phyloP scores from a whole-genome alignment of 2,329 filamentous ascomycete genomes.

The Aureobasidium sp. region DNA sequence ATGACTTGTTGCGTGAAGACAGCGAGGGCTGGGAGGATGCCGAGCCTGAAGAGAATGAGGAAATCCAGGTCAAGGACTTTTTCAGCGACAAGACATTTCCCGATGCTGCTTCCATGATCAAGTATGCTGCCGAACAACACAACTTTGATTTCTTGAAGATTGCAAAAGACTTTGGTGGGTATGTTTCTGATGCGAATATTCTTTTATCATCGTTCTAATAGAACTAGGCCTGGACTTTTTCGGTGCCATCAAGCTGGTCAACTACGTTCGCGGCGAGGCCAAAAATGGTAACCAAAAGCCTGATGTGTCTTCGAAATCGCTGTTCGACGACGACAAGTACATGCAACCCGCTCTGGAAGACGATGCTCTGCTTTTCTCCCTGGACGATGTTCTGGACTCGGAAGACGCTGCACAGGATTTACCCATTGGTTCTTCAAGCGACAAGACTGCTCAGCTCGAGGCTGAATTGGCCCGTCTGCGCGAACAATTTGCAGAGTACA shows the following conservation, averaged over 20 bases:
- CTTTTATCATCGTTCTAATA: not conserved
- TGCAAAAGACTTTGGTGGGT: conserved; percentile 29
- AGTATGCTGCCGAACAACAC: conserved; percentile 29
- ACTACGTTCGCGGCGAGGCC: conserved; percentile 39
- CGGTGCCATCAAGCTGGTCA: conserved; percentile 37
- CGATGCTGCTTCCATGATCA: conserved; percentile 27
- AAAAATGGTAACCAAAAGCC: conserved; percentile 35
- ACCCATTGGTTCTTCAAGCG: conserved; percentile 7
- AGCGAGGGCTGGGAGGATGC: conserved; percentile 38
- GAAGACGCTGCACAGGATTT: conserved; percentile 2
- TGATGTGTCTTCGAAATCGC: conserved; percentile 49
- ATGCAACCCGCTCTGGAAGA: conserved; percentile 80
- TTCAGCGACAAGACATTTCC: conserved; percentile 30
- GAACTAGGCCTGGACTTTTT: conserved; percentile 36
- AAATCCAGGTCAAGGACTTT: conserved; percentile 31
- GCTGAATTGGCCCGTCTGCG: conserved; percentile 17
- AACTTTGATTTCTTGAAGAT: conserved; percentile 32
- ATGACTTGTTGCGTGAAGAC: conserved; percentile 17
- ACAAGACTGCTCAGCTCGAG: conserved; percentile 16
- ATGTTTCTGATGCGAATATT: not conserved
- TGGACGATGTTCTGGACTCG: conserved; percentile 54
- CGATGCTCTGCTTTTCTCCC: conserved; percentile 76
- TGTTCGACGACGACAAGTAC: conserved; percentile 69
- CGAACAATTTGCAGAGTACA: conserved; percentile 19
- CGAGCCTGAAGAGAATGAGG: conserved; percentile 31